Base-by-base conservation (phyloP, 2,329 filamentous ascomycete genomes). In the Aspergillus sclerotialis region DNA sequence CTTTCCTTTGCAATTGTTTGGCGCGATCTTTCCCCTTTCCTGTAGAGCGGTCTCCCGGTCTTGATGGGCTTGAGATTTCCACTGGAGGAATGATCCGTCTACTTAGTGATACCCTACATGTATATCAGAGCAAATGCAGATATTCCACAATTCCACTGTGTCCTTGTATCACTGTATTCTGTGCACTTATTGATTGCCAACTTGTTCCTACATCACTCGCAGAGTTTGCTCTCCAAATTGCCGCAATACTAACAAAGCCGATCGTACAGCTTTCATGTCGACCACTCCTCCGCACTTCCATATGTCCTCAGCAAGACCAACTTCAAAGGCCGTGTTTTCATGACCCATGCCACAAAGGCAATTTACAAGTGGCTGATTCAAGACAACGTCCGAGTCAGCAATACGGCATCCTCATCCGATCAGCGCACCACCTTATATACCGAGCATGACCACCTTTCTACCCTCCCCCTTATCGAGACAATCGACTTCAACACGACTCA, bases 341-440 rank as follows among this genome's bases (percentile, higher is more conserved):
- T 96, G 90, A 98, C 92, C 33, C 92, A 98, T 69, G 88, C 92
- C 2, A 98, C 92, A 30, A 96, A 98, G 63, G 92, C 92, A 50
- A 98, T 98, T 59, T 98, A 98, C 75, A 96, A 96, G 67, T 96
- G 92, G 90, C 78, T 96, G 33, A 95, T 96, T 43, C 88, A 94
- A 62, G 92, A 98, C 64, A 94, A 88, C 47, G 86, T 98, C 28
- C 82, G 92, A 39, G 89, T 98, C 18, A 84, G 52, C 74, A 92
- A 71, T 72, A 86, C 55, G 19, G 70, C 73, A 2, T 76, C 73
- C 32, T 76, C 74, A 5, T 76, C 76, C 3, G 75, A 79, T 49
- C 75, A 77, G 43, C 70, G 75, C 45, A 75, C 76, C 15, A 72
- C 76, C 26, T 78, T 96, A 29, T 98, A 95, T 60, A 95, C 87